A percentile compares a stretch with the other conserved stretches of the same genome.
Evolutionary conservation across 1,284 basidiomycete genomes (phyloP).

Genomic region (Tilletia setariae): DNA sequence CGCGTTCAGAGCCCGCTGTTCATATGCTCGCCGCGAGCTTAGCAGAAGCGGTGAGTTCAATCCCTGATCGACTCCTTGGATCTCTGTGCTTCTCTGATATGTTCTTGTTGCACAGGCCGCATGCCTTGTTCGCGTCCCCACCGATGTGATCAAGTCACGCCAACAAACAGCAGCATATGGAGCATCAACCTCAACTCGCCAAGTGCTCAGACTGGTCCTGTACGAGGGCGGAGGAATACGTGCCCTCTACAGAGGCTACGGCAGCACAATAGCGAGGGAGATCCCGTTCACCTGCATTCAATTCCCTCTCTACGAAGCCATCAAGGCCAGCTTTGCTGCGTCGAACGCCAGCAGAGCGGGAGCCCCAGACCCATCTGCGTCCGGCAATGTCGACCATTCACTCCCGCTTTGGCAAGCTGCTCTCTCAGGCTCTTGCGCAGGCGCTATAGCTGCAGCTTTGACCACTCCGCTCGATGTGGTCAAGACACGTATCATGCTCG

Average conservation of each 20-base stretch:
- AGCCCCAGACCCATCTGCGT: neutral
- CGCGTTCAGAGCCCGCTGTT: constrained; percentile 34
- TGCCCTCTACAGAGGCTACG: constrained; percentile 77
- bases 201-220: constrained; percentile 59
- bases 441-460: constrained; percentile 79
- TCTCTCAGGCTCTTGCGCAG: constrained; percentile 83
- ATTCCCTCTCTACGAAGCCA: constrained; percentile 89
- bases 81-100: neutral
- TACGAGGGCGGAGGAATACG: constrained; percentile 60
- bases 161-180: constrained; percentile 73
- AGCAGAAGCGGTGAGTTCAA: constrained; percentile 47
- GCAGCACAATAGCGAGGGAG: constrained; percentile 73
- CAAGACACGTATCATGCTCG: constrained; percentile 96
- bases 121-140: constrained; percentile 87
- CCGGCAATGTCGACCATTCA: neutral
- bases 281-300: constrained; percentile 95
- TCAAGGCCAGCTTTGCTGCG: constrained; percentile 62
- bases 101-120: constrained; percentile 65
- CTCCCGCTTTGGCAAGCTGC: constrained; percentile 81
- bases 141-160: constrained; percentile 86
- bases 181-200: constrained; percentile 58
- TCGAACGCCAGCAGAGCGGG: constrained; percentile 1
- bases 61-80: neutral
- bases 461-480: constrained; percentile 96
- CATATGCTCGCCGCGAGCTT: constrained; percentile 56